These are phyloP conservation scores for Phoma sp. DNA, from an alignment of 2,329 filamentous ascomycete species.

Conservation along the genomic window DNA sequence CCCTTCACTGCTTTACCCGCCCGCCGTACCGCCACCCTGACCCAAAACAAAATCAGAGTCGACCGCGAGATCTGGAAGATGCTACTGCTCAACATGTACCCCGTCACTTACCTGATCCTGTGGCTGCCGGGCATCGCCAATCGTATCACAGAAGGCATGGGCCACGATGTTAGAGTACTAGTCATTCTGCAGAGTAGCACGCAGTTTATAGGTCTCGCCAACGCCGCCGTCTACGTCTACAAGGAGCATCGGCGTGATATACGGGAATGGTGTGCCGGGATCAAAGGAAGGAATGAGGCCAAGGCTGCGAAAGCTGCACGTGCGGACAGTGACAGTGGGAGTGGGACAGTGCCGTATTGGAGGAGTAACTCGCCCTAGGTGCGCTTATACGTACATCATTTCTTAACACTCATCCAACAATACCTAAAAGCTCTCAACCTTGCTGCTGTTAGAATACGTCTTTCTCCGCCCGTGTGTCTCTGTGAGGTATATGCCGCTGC, in stretches of 20 bases:
- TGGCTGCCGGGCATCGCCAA: conserved; percentile 45
- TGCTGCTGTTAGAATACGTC: too few relatives aligned
- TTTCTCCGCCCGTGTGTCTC: too few relatives aligned
- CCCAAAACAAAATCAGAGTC: conserved; percentile 1
- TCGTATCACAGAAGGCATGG: conserved; percentile 28
- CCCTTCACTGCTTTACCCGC: background rate
- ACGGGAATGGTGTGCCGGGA: conserved; percentile 6
- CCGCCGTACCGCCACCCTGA: background rate
- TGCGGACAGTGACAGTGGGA: background rate
- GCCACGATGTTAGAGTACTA: conserved; percentile 13
- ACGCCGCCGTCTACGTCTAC: conserved; percentile 28
- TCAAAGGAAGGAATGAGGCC: background rate
- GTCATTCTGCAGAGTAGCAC: conserved; percentile 26
- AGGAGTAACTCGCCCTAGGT: background rate
- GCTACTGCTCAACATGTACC: conserved; percentile 45
- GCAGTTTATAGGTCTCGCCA: conserved; percentile 32
- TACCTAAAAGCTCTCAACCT: too few relatives aligned
- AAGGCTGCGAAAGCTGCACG: background rate
- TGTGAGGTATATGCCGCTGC: too few relatives aligned
- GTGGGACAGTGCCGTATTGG: background rate
- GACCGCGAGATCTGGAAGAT: conserved; percentile 36
- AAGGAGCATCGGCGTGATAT: conserved; percentile 25
- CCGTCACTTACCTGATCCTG: conserved; percentile 42
- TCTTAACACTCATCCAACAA: too few relatives aligned
- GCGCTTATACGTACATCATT: background rate